A percentile compares a stretch with the other conserved stretches of the same genome.
These are phyloP conservation scores for Aureobasidium lini DNA, from an alignment of 2,329 filamentous ascomycete genomes.

Conservation along the genomic window DNA sequence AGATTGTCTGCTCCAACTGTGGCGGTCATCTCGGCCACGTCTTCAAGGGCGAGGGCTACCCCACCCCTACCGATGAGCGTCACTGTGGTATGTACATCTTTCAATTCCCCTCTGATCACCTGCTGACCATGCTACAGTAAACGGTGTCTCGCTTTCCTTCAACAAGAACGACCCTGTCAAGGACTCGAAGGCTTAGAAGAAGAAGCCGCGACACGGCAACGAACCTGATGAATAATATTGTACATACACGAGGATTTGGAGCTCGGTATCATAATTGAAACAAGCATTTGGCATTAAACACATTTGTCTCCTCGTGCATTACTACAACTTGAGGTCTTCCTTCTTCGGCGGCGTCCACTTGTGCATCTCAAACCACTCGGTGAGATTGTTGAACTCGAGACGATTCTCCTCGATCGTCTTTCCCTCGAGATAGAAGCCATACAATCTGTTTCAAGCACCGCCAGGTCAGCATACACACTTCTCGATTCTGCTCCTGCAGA, in stretches of 20 bases:
- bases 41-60: conserved; percentile 80
- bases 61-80: conserved; percentile 84
- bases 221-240: not conserved
- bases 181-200: conserved; percentile 1
- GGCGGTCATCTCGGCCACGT: conserved; percentile 88
- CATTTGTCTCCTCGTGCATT: no score
- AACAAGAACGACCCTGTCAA: conserved; percentile 52
- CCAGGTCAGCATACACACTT: no score
- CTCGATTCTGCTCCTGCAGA: no score
- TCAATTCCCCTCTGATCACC: not conserved
- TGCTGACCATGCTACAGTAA: conserved; percentile 41
- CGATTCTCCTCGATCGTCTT: no score
- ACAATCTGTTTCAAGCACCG: no score
- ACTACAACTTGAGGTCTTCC: no score
- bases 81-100: conserved; percentile 56
- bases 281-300: not conserved
- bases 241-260: not conserved
- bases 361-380: no score
- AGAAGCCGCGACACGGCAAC: not conserved
- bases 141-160: conserved; percentile 85
- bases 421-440: no score
- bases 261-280: not conserved
- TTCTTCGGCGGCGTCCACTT: no score
- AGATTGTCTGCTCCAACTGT: conserved; percentile 92
- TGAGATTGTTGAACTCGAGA: no score